Evolutionary conservation across 306 rosid species (phyloP), one percentile per base, ranked within the genome.

Genomic region (Medicago lupulina): DNA sequence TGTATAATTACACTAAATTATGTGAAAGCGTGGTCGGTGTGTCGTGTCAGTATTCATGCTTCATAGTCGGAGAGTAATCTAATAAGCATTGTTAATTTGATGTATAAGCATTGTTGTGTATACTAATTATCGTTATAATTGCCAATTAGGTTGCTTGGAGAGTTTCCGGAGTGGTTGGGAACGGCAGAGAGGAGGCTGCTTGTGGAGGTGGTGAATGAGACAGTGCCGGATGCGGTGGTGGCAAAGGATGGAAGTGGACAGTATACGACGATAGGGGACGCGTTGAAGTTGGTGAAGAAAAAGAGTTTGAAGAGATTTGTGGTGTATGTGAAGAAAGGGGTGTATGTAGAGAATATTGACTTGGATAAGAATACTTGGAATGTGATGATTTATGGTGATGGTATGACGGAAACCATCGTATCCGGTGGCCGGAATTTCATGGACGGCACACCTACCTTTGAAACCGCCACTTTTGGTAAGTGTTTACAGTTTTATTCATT

Each of bases 381-480:
- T 80, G 95, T 95, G 83, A 87, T 92, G 93, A 88, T 95, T 53
- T 44, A 46, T 46, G 98, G 98, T 2, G 98, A 94, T n/a, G 96
- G 96, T 4, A 87, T 70, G 85, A 40, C 39, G 28, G 87, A 83
- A 76, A 95, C 96, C 81, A 34, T 95, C 61, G 63, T 95, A 64
- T 21, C 85, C 43, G 96, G 93, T 58, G 13, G 78, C 82, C 73
- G 79, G 82, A 95, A 89, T 81, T 80, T 59, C 59, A 40, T 90
- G 1, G 97, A 89, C 17, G 97, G 97, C 80, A 87, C 91, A 3
- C 89, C 89, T 0, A 95, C 98, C 36, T 95, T 86, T 82, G 50
- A 78, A 46, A 90, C 96, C 0, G 96, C 98, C 71, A 90, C 98
- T 50, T 89, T 95, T 65, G 98, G 98, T 95, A 93, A 74, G 0